These are phyloP conservation scores for Herpotrichia juniperi DNA, from an alignment of 2,329 filamentous ascomycete genomes.

Conservation along the genomic window DNA sequence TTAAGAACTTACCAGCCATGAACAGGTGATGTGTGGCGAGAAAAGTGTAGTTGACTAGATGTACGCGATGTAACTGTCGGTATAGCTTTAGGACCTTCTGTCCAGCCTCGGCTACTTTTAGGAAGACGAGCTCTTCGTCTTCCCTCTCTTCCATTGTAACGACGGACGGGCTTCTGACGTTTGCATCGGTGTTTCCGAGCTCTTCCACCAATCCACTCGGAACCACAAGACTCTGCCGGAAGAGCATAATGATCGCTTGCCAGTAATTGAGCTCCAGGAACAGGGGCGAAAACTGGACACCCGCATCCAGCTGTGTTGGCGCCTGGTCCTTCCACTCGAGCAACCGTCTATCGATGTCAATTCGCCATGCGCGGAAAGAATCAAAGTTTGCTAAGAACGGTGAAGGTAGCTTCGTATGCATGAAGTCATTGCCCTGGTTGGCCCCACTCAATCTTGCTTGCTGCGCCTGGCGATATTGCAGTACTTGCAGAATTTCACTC, in stretches of 20 bases:
- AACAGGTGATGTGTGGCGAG: constrained; percentile 95
- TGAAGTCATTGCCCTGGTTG: constrained; percentile 71
- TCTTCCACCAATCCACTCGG: constrained; percentile 85
- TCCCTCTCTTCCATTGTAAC: constrained; percentile 71
- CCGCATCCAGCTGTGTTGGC: constrained; percentile 77
- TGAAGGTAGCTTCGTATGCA: constrained; percentile 79
- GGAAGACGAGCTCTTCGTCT: constrained; percentile 89
- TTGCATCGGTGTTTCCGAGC: constrained; percentile 63
- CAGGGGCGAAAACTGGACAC: constrained; percentile 86
- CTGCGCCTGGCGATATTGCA: constrained; percentile 90
- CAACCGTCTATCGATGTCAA: constrained; percentile 82
- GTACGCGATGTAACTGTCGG: constrained; percentile 82
- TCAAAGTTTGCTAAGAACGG: constrained; percentile 85
- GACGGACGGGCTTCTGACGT: constrained; percentile 65
- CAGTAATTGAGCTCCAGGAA: constrained; percentile 97
- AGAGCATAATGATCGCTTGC: constrained; percentile 96
- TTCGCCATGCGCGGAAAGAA: constrained; percentile 86
- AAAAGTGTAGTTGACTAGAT: constrained; percentile 95
- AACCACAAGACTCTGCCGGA: constrained; percentile 86
- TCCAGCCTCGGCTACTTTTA: constrained; percentile 93
- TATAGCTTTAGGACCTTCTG: constrained; percentile 92
- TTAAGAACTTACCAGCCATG: constrained; percentile 75
- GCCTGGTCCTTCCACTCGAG: constrained; percentile 86
- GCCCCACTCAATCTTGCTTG: constrained; percentile 71
- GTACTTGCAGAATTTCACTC: constrained; percentile 91